Percentiles rank a stretch among this genome's conserved stretches.
Evolutionary conservation across 2,329 filamentous ascomycete genomes (phyloP).

Genomic region (Talaromyces atroroseus): DNA sequence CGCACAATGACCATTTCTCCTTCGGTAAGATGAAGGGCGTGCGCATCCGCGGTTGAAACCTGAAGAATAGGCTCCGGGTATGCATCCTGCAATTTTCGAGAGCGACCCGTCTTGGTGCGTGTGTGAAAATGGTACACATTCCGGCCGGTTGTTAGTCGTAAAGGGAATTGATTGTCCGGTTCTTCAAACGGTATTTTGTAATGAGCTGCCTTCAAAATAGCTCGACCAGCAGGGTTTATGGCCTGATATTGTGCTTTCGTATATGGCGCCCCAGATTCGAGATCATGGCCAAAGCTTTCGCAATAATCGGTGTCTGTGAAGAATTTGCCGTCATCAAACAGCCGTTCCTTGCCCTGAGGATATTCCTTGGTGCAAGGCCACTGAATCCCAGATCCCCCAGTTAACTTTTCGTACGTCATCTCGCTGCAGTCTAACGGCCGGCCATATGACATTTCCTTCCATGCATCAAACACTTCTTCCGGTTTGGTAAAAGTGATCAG

Average conservation of each 20-base stretch:
- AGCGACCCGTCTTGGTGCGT: constrained; percentile 32
- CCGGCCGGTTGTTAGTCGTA: constrained; percentile 30
- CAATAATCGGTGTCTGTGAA: constrained; percentile 33
- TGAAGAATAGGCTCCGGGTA: constrained; percentile 26
- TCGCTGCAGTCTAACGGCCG: constrained; percentile 33
- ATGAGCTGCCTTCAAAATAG: constrained; percentile 31
- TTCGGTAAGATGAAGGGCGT: constrained; percentile 19
- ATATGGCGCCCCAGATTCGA: constrained; percentile 32
- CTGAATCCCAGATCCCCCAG: constrained; percentile 33
- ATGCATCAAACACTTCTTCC: constrained; percentile 33
- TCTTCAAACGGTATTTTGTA: constrained; percentile 26
- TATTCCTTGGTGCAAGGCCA: constrained; percentile 33
- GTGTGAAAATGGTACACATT: constrained; percentile 35
- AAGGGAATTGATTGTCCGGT: constrained; percentile 28
- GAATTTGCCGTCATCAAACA: constrained; percentile 31
- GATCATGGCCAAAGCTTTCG: constrained; percentile 34
- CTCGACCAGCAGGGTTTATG: constrained; percentile 29
- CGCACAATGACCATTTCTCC: constrained; percentile 29
- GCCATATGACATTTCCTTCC: constrained; percentile 30
- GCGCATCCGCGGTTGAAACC: constrained; percentile 27
- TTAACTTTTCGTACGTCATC: constrained; percentile 30
- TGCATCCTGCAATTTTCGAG: constrained; percentile 25
- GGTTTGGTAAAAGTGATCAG: constrained; percentile 26
- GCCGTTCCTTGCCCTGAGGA: constrained; percentile 30
- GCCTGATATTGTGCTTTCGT: constrained; percentile 25